Evolutionary conservation across 2,329 filamentous ascomycete species (phyloP).

Genomic region (Endocalyx cinctus): DNA sequence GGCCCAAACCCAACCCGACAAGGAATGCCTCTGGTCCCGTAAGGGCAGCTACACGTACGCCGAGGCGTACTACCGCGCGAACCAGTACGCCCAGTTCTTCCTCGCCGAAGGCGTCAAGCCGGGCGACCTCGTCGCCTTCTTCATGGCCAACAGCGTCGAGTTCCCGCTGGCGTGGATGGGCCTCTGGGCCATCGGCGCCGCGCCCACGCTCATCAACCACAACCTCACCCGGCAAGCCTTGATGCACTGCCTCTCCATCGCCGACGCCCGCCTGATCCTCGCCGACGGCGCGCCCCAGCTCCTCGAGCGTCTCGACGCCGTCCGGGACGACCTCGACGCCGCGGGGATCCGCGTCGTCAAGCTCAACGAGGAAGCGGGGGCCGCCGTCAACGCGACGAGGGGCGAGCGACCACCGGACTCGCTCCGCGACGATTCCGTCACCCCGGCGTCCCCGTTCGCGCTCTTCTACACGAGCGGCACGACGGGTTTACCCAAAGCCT

Average conservation of each 20-base stretch:
- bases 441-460: constrained; percentile 50
- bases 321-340: constrained; percentile 45
- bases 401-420: constrained; percentile 50
- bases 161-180: constrained; percentile 64
- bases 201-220: constrained; percentile 68
- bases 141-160: constrained; percentile 63
- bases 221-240: constrained; percentile 61
- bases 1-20: constrained; percentile 45
- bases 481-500: constrained; percentile 71
- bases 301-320: constrained; percentile 51
- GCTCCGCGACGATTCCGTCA: constrained; percentile 47
- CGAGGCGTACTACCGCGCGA: constrained; percentile 49
- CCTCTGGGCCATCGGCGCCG: constrained; percentile 60
- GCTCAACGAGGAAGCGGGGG: constrained; percentile 43
- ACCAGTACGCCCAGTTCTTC: constrained; percentile 61
- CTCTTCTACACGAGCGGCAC: constrained; percentile 74
- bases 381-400: constrained; percentile 37
- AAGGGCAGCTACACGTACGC: constrained; percentile 55
- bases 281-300: constrained; percentile 54
- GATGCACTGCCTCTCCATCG: constrained; percentile 60
- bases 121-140: constrained; percentile 59
- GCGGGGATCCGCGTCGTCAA: constrained; percentile 51
- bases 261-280: constrained; percentile 50
- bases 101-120: constrained; percentile 52
- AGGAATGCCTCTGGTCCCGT: constrained; percentile 64